Evolutionary conservation across 352 stramenopile genomes (phyloP), one percentile per base, ranked within the genome.

Genomic region (Saprolegnia parasitica): DNA sequence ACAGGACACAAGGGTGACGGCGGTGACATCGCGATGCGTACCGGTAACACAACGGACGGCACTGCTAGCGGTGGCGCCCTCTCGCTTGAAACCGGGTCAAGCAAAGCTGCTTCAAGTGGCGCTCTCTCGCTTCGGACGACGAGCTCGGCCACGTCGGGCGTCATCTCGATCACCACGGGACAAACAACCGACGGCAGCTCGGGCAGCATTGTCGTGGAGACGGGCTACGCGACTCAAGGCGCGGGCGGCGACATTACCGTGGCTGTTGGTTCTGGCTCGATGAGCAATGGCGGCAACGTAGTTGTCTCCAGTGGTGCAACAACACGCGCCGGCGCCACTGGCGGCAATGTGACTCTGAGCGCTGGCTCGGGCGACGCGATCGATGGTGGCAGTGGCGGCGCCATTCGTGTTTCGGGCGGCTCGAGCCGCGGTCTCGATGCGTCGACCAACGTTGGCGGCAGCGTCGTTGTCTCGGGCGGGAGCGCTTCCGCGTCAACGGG

Each of bases 321-420:
- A 20, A 40, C 58, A n/a, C 58, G 54, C 35, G n/a, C 37, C 16
- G n/a, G 58, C n/a, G 35, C 50, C 10, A 47, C 37, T 20, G 58
- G 58, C 29, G 58, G 58, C 0, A 65, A 55, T 20, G 46, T 74
- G 16, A 46, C 42, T 21, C 15, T 74, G 8, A 42, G 62, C 29
- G 68, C 70, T 15, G 66, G 62, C 3, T 18, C 45, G 49, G 26
- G 68, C 32, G 47, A 21, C 35, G 42, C 18, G 63, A 63, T 73
- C 35, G 74, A 89, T 57, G 86, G 84, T 55, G 85, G 85, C 35
- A 75, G 85, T 68, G 86, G 86, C 37, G 81, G 83, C 26, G 63
- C 13, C 23, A 52, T 71, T 6, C 29, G 37, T n/a, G 10, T 74
- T n/a, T 24, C 32, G 16, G 58, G 58, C 50, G 58, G 58, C 5